phyloP scores from a whole-genome alignment of 2,329 filamentous ascomycete genomes.

The Plectosphaerella sp. region DNA sequence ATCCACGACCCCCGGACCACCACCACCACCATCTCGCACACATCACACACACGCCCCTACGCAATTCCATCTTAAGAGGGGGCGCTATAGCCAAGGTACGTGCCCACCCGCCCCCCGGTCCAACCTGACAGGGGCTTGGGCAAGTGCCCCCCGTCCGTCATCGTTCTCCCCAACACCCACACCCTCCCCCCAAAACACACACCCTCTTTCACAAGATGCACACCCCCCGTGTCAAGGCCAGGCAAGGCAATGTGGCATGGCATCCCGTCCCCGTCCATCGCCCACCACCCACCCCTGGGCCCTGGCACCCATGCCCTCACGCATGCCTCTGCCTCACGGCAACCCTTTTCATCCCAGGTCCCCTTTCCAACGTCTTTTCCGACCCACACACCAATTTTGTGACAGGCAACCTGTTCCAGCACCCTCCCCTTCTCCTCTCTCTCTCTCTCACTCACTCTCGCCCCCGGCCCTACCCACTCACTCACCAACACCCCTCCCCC shows the following conservation, averaged over 20 bases:
- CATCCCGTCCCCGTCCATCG: conserved; percentile 6
- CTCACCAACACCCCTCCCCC: too few species aligned
- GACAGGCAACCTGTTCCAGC: conserved; percentile 38
- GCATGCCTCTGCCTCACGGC: neutral
- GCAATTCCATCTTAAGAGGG: conserved; percentile 31
- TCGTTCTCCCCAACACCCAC: neutral
- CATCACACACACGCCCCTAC: conserved; percentile 25
- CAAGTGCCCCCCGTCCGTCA: neutral
- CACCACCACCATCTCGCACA: neutral
- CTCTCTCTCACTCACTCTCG: neutral
- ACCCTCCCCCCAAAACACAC: neutral
- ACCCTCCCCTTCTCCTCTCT: neutral
- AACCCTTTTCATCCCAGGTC: conserved; percentile 31
- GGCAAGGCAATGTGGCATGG: conserved; percentile 14
- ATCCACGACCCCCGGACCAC: conserved; percentile 6
- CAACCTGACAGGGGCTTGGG: neutral
- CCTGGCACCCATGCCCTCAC: neutral
- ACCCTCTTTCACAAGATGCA: conserved; percentile 8
- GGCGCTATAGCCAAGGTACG: conserved; percentile 25
- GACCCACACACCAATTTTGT: conserved; percentile 51
- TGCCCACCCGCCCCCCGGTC: conserved; percentile 4
- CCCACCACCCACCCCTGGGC: neutral
- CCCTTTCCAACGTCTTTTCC: conserved; percentile 20
- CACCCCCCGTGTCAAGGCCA: conserved; percentile 9
- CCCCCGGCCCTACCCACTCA: too few species aligned